Evolutionary conservation across 306 rosid species (phyloP).

Genomic region (Abrus pulchellus): DNA sequence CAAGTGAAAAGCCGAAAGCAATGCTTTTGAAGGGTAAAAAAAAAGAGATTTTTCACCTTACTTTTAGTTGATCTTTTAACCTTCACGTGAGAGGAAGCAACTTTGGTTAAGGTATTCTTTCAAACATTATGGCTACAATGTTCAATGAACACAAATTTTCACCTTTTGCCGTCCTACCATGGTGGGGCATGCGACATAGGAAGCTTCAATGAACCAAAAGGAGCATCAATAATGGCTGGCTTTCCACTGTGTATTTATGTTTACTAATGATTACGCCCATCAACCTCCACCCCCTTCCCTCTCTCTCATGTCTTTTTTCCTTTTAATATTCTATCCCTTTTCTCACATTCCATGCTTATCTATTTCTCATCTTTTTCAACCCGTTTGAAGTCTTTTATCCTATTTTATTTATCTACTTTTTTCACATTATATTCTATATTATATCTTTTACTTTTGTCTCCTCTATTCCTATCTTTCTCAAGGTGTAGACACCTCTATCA

Average conservation of each 20-base stretch:
- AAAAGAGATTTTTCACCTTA: slow-evolving; percentile 33
- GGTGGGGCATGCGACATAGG: slow-evolving; percentile 38
- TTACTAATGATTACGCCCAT: slow-evolving; percentile 62
- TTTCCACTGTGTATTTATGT: slow-evolving; percentile 35
- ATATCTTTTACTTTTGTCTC: background rate
- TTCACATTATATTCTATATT: background rate
- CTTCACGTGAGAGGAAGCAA: slow-evolving; percentile 55
- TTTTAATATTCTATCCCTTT: slow-evolving; percentile 46
- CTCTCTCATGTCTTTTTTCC: slow-evolving; percentile 31
- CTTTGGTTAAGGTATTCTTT: background rate
- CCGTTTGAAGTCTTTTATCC: too few relatives aligned
- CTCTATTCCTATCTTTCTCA: too few relatives aligned
- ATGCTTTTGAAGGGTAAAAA: slow-evolving; percentile 25
- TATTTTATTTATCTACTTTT: background rate
- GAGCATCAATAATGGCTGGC: slow-evolving; percentile 36
- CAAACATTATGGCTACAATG: slow-evolving; percentile 3
- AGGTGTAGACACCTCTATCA: too few relatives aligned
- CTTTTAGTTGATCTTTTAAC: background rate
- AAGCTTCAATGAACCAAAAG: slow-evolving; percentile 49
- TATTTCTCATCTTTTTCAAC: background rate
- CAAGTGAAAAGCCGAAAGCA: slow-evolving; percentile 29
- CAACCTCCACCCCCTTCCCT: slow-evolving; percentile 6
- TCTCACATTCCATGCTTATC: slow-evolving; percentile 39
- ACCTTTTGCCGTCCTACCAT: slow-evolving; percentile 17
- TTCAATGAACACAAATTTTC: slow-evolving; percentile 12